Percentiles rank a stretch among this genome's conserved stretches.
phyloP scores from a whole-genome alignment of 331 rosid genomes.

The Telfairia occidentalis region DNA sequence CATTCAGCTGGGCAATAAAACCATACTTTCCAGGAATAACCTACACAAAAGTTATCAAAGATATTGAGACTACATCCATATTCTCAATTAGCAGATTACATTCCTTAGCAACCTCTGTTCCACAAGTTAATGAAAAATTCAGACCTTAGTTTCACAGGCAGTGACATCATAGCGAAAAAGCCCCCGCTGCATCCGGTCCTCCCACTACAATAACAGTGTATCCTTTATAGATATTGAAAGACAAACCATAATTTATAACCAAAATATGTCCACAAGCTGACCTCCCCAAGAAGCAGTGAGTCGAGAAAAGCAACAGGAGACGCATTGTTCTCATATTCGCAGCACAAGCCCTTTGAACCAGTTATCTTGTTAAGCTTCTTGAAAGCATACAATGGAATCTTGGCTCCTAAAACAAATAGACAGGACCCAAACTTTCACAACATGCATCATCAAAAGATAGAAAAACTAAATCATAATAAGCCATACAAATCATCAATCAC shows the following conservation, averaged over 20 bases:
- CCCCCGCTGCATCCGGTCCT: conserved; percentile 85
- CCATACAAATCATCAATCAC: not conserved
- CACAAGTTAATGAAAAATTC: not conserved
- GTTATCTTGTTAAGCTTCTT: conserved; percentile 29
- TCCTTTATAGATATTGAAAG: conserved; percentile 4
- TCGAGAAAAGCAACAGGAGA: conserved; percentile 73
- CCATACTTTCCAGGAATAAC: conserved; percentile 77
- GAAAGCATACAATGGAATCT: conserved; percentile 79
- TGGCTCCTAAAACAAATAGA: conserved; percentile 42
- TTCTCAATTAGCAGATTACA: not conserved
- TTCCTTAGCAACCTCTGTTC: not conserved
- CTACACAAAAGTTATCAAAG: conserved; percentile 28
- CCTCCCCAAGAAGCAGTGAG: conserved; percentile 91
- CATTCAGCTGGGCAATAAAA: conserved; percentile 92
- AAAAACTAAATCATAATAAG: not conserved
- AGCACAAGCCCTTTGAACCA: conserved; percentile 22
- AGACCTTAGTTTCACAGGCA: conserved; percentile 90
- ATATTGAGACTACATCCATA: conserved; percentile 9
- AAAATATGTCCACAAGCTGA: conserved; percentile 15
- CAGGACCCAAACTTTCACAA: not conserved
- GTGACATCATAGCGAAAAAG: conserved; percentile 96
- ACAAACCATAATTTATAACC: not conserved
- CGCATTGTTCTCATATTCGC: conserved; percentile 24
- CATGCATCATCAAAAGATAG: not conserved
- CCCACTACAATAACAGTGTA: conserved; percentile 54